Base-by-base conservation (phyloP, 2,329 filamentous ascomycete genomes). In the Tolypocladium ovalisporum region DNA sequence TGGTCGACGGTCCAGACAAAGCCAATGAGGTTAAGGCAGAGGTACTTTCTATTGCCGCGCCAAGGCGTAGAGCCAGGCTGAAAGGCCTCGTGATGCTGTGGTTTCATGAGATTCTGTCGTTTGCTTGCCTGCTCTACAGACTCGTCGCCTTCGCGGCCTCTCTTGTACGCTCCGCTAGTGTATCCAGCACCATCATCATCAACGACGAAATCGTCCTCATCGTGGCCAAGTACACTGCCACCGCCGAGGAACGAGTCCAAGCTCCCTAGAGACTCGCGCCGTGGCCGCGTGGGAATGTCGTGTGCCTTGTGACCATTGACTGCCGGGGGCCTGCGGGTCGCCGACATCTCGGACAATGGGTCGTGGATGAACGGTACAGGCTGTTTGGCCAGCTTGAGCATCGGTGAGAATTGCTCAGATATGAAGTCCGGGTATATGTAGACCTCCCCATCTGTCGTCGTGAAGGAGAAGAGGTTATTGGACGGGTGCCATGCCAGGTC, bases 1-100 rank as follows among this genome's bases (percentile, higher is more conserved):
- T 99, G 94, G 64, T 96, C 89, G 22, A 99, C 90, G 0, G 93
- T 97, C 90, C 94, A 99, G 10, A 97, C 89, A 67, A 95, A 94
- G 1, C 95, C 94, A 56, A 92, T 89, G 59, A 99, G 76, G 68
- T 97, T 97, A 44, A 97, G 81, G 67, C 90, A 96, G 1, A 99
- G 80, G 68, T 99, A 96, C 68, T 93, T 90, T 61, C 94, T 82
- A 70, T 96, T 94, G 1, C 94, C 94, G 61, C 90, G 85, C 95
- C 94, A 99, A 0, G 93, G 93, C 0, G 94, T 99, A 56, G 91
- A 92, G 1, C 94, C 93, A 0, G 93, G 90, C 70, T 99, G 95
- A 70, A 99, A 96, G 2, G 93, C 76, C 56, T 87, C 84, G 64
- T 99, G 95, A 39, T 88, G 82, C 64, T 85, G 81, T 1, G 91